A percentile compares a stretch with the other conserved stretches of the same genome.
Conservation (phyloP, 257 asterid species). For the Solanum tacnaense region DNA sequence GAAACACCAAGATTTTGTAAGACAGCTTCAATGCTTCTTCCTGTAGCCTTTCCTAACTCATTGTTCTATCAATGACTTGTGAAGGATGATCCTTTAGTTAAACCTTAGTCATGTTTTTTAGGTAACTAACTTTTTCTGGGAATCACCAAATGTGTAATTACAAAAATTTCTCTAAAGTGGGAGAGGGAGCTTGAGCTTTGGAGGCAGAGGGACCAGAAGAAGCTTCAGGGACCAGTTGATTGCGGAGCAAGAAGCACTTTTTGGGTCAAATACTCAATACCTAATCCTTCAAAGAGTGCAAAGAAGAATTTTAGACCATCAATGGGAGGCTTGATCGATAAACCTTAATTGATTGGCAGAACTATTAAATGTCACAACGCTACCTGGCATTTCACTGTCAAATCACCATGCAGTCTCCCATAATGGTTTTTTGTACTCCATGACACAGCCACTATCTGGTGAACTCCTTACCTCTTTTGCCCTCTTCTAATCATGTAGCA, state of each 20-base stretch:
- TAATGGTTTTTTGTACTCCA: background rate
- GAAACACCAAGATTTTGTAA: background rate
- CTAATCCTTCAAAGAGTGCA: constrained; percentile 59
- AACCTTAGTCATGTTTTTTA: background rate
- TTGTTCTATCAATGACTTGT: background rate
- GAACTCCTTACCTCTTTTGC: background rate
- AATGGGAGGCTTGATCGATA: constrained; percentile 17
- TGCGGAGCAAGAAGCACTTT: constrained; percentile 68
- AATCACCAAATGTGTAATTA: background rate
- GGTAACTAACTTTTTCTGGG: background rate
- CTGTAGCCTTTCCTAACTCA: background rate
- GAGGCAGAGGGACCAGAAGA: constrained; percentile 85
- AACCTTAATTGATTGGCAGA: background rate
- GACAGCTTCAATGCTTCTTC: background rate
- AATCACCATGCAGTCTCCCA: background rate
- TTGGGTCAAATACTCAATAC: constrained; percentile 69
- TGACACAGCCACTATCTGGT: background rate
- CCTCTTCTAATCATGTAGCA: background rate
- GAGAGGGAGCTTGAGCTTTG: constrained; percentile 61
- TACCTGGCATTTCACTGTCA: background rate
- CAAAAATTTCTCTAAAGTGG: constrained; percentile 19
- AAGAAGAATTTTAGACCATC: constrained; percentile 44
- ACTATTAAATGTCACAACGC: background rate
- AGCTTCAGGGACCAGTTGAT: constrained; percentile 73
- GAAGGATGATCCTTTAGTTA: background rate